Evolutionary conservation across 2,329 filamentous ascomycete genomes (phyloP), one percentile per base, ranked within the genome.

Genomic region (Apiospora phragmitis): DNA sequence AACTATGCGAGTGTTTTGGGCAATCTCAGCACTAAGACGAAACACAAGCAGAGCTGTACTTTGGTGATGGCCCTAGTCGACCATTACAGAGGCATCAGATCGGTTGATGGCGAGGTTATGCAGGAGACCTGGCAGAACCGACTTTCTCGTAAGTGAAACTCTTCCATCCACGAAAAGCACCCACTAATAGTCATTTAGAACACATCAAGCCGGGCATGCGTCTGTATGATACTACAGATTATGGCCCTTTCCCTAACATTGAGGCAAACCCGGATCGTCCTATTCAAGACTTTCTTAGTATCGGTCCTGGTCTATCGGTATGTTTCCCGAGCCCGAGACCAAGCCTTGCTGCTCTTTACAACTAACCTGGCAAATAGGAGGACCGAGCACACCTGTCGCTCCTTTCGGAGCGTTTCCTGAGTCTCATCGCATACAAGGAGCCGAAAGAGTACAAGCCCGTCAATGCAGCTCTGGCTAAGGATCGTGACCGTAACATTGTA

Each of bases 301-400:
- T 88, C 29, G 88, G 88, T 0, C 87, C 88, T 3, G 79, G 80
- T 1, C 83, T 85, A 49, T 87, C 87, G 16, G 87, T 89, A 80
- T 67, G 84, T 78, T 45, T 8, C 32, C n/a, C 32, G 55, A 62
- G 18, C 16, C 18, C 29, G 29, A 35, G 3, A 35, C n/a, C 26
- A 62, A 6, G 18, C 16, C 11, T 26, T 1, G 9, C 4, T 11
- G 38, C 29, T 32, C 24, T 3, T 29, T 12, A 62, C 38, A 16
- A 18, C 29, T 41, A 70, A 67, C 67, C 49, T n/a, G 21, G 65
- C n/a, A 26, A 6, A 3, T 71, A 89, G 87, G 85, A 84, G 71
- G 78, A 79, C 1, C 85, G 88, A 2, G 82, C 82, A 1, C 88
- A 88, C 65, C 76, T 90, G 0, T 77, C 80, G 11, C 75, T 89